Evolutionary conservation across 164 flowering plant genomes (phyloP).

Genomic region (Aristolochia californica): DNA sequence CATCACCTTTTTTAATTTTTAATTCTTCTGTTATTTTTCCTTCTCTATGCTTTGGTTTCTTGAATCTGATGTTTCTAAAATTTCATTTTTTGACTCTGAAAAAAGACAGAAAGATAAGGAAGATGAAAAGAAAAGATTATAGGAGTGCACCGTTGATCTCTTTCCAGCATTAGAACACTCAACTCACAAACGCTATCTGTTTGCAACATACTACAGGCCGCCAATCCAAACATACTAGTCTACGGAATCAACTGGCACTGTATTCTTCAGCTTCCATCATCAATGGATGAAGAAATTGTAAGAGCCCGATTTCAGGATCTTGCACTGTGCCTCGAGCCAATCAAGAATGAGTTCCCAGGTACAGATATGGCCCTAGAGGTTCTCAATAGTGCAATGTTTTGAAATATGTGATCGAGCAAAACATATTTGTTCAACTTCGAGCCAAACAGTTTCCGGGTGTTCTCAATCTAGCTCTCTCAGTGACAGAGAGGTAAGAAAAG

Average conservation of each 20-base stretch:
- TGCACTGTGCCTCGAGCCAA: not conserved
- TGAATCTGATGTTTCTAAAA: too few relatives aligned
- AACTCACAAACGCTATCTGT: not conserved
- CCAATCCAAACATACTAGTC: not conserved
- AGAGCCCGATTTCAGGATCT: not conserved
- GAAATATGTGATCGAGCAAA: not conserved
- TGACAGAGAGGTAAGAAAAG: too few relatives aligned
- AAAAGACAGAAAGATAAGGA: too few relatives aligned
- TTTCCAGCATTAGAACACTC: not conserved
- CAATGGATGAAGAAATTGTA: not conserved
- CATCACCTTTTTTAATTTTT: too few relatives aligned
- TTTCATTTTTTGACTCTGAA: not conserved
- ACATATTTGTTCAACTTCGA: not conserved
- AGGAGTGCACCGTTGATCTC: not conserved
- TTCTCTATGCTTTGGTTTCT: too few relatives aligned
- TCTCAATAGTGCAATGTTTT: not conserved
- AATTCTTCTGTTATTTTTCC: too few relatives aligned
- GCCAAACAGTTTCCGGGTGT: not conserved
- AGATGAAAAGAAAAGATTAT: not conserved
- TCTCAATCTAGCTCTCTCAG: too few relatives aligned
- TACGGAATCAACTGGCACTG: not conserved
- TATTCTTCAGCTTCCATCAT: not conserved
- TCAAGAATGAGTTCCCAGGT: slow-evolving; percentile 1
- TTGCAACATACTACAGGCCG: not conserved
- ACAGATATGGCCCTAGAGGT: not conserved